These are phyloP conservation scores for Pyrenochaeta sp. DNA, from an alignment of 2,329 filamentous ascomycete genomes.

Conservation along the genomic window DNA sequence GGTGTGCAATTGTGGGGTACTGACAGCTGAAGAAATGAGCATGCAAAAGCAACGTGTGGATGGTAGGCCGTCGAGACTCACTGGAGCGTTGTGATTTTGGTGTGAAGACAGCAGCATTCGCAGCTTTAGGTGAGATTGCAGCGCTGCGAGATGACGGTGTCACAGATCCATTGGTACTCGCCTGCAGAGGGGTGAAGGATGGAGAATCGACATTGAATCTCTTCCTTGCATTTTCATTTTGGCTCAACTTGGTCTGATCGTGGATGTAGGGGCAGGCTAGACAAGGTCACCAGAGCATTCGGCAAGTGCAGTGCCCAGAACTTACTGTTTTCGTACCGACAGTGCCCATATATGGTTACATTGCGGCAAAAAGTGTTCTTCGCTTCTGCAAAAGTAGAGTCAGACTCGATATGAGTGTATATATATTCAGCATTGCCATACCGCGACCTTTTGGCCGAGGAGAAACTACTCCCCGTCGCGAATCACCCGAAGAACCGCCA, in stretches of 20 bases:
- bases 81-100: slow-evolving; percentile 64
- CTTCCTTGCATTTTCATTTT: slow-evolving; percentile 69
- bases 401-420: slow-evolving; percentile 21
- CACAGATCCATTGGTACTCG: slow-evolving; percentile 56
- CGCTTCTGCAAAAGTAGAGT: slow-evolving; percentile 59
- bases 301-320: slow-evolving; percentile 16
- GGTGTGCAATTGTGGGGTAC: slow-evolving; percentile 54
- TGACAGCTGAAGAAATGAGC: slow-evolving; percentile 45
- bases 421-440: slow-evolving; percentile 32
- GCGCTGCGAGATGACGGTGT: slow-evolving; percentile 69
- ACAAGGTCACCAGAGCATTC: slow-evolving; percentile 26
- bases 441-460: slow-evolving; percentile 55
- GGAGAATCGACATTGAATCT: slow-evolving; percentile 94
- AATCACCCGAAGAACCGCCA: slow-evolving; percentile 49
- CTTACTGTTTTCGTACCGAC: slow-evolving; percentile 83
- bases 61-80: slow-evolving; percentile 38
- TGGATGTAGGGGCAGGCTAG: slow-evolving; percentile 82
- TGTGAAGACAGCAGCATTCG: slow-evolving; percentile 87
- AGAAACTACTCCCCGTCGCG: slow-evolving; percentile 53
- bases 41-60: slow-evolving; percentile 5
- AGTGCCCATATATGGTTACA: slow-evolving; percentile 91
- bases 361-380: slow-evolving; percentile 94
- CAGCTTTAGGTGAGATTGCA: slow-evolving; percentile 86
- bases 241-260: slow-evolving; percentile 72
- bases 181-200: slow-evolving; percentile 80